Conservation (phyloP, 2,329 filamentous ascomycete genomes). For the Exophiala bonariae region DNA sequence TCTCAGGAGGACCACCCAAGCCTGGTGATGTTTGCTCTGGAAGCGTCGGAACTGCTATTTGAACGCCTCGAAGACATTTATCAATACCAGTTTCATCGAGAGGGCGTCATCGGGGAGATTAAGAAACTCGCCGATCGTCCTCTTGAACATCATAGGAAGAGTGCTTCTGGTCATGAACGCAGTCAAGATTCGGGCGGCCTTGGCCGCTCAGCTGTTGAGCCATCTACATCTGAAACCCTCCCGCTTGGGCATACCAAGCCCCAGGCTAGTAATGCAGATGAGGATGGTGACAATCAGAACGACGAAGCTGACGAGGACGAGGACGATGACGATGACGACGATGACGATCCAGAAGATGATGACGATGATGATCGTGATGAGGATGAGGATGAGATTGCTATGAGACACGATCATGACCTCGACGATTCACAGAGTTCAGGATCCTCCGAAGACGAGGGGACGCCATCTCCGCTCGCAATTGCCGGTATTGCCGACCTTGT, state of each 20-base stretch:
- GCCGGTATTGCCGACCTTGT: slow-evolving; percentile 69
- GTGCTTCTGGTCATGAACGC: background rate
- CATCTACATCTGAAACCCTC: background rate
- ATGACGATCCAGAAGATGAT: slow-evolving; percentile 48
- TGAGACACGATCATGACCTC: slow-evolving; percentile 53
- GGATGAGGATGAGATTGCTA: slow-evolving; percentile 54
- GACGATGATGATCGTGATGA: slow-evolving; percentile 42
- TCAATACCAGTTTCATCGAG: slow-evolving; percentile 93
- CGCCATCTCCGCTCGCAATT: slow-evolving; percentile 39
- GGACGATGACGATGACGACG: slow-evolving; percentile 55
- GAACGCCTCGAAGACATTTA: slow-evolving; percentile 84
- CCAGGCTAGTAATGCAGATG: slow-evolving; percentile 30
- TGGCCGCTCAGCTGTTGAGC: no score
- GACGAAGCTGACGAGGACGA: slow-evolving; percentile 54
- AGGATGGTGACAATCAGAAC: slow-evolving; percentile 38
- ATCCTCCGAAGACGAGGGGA: slow-evolving; percentile 45
- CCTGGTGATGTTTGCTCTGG: slow-evolving; percentile 81
- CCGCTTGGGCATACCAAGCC: background rate
- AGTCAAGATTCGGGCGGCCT: no score
- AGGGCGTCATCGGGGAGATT: slow-evolving; percentile 92
- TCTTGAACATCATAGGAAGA: slow-evolving; percentile 26
- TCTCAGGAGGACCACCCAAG: slow-evolving; percentile 92
- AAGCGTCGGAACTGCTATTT: slow-evolving; percentile 85
- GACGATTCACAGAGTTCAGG: slow-evolving; percentile 70
- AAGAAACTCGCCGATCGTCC: slow-evolving; percentile 66